Evolutionary conservation across 2,329 filamentous ascomycete species (phyloP).

Genomic region (Didymella lethalis): DNA sequence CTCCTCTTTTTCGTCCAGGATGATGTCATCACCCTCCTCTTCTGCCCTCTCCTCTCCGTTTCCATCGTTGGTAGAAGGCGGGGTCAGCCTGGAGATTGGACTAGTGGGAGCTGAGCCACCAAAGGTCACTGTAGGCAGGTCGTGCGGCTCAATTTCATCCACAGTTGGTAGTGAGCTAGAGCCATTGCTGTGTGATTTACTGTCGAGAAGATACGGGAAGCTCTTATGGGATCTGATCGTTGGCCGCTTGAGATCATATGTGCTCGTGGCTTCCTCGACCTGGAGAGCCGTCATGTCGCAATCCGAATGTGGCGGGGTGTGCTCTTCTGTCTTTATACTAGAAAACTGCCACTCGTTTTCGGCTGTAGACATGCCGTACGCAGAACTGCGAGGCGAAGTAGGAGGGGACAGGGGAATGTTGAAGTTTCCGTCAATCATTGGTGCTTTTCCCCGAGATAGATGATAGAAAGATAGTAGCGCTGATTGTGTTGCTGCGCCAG

Average conservation of each 20-base stretch:
- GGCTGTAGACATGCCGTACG: slow-evolving; percentile 53
- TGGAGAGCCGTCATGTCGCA: slow-evolving; percentile 52
- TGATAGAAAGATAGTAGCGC: slow-evolving; percentile 29
- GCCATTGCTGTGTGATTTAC: slow-evolving; percentile 41
- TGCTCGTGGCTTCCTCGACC: slow-evolving; percentile 46
- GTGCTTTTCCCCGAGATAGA: slow-evolving; percentile 39
- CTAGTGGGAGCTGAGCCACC: slow-evolving; percentile 57
- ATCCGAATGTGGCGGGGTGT: slow-evolving; percentile 45
- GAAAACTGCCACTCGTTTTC: slow-evolving; percentile 55
- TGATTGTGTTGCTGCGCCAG: slow-evolving; percentile 33
- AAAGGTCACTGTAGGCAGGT: slow-evolving; percentile 49
- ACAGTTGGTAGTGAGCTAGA: slow-evolving; percentile 43
- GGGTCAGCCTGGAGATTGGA: slow-evolving; percentile 56
- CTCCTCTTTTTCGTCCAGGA: slow-evolving; percentile 53
- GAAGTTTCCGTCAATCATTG: slow-evolving; percentile 56
- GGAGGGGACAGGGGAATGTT: slow-evolving; percentile 59
- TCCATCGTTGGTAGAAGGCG: slow-evolving; percentile 52
- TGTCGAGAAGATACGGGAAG: slow-evolving; percentile 54
- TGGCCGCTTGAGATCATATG: slow-evolving; percentile 50
- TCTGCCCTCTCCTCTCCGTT: slow-evolving; percentile 50
- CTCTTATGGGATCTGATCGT: slow-evolving; percentile 55
- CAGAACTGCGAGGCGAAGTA: slow-evolving; percentile 61
- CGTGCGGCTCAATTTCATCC: slow-evolving; percentile 47
- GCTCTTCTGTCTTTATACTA: slow-evolving; percentile 35
- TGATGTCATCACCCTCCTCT: slow-evolving; percentile 48